phyloP scores from a whole-genome alignment of 352 stramenopile species.

The Phytophthora kernoviae region DNA sequence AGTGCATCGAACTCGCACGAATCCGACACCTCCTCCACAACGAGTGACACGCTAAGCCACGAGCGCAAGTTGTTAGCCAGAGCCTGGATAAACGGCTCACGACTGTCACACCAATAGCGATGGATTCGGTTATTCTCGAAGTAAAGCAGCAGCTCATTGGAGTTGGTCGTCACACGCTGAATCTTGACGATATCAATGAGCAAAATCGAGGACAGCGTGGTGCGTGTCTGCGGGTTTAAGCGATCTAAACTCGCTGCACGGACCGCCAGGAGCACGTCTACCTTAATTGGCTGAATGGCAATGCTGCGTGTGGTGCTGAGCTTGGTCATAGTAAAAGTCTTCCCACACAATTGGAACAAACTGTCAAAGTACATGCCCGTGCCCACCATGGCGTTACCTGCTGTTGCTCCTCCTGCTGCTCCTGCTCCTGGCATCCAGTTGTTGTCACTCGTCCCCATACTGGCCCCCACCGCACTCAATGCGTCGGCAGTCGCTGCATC shows the following conservation, averaged over 20 bases:
- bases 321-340: constrained; percentile 87
- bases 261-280: constrained; percentile 77
- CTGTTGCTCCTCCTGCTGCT: constrained; percentile 5
- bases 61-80: constrained; percentile 88
- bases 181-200: constrained; percentile 91
- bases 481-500: constrained; percentile 52
- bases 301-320: constrained; percentile 82
- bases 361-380: constrained; percentile 89
- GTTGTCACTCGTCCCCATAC: constrained; percentile 34
- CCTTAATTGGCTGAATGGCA: constrained; percentile 65
- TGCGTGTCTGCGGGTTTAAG: constrained; percentile 64
- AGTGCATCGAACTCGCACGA: constrained; percentile 85
- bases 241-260: constrained; percentile 79
- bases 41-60: constrained; percentile 80
- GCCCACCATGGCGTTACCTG: constrained; percentile 24
- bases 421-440: constrained; percentile 35
- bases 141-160: constrained; percentile 83
- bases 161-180: constrained; percentile 84
- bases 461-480: constrained; percentile 43
- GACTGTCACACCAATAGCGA: constrained; percentile 87
- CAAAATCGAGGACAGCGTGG: constrained; percentile 81
- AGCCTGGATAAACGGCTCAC: constrained; percentile 87
- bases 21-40: constrained; percentile 86
- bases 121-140: constrained; percentile 89
- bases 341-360: constrained; percentile 85